Conservation (phyloP, 208 protist genomes). For the Acanthamoeba rhysodes region DNA sequence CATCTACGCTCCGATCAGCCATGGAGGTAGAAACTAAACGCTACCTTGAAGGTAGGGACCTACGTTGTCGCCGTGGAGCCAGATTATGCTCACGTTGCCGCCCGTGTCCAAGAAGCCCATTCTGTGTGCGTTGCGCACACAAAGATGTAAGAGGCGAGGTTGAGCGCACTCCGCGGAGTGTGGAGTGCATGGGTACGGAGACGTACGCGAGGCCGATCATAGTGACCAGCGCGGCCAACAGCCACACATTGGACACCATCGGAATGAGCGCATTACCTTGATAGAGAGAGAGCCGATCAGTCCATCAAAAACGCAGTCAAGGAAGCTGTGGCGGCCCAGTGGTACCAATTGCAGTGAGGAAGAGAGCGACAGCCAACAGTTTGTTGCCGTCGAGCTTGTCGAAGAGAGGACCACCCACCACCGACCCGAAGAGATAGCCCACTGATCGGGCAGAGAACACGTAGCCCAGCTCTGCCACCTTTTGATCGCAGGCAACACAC, state of each 20-base stretch:
- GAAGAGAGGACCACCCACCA: slow-evolving; percentile 70
- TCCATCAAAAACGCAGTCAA: background rate
- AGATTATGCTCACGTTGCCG: slow-evolving; percentile 74
- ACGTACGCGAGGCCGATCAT: slow-evolving; percentile 38
- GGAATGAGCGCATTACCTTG: slow-evolving; percentile 51
- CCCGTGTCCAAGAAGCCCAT: slow-evolving; percentile 67
- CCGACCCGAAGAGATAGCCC: slow-evolving; percentile 55
- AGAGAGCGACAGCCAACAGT: slow-evolving; percentile 40
- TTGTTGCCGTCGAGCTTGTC: slow-evolving; percentile 61
- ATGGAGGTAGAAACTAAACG: background rate
- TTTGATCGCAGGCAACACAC: background rate
- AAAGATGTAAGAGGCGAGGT: background rate
- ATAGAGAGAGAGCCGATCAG: too few species aligned
- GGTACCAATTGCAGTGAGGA: slow-evolving; percentile 28
- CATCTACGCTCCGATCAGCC: too few species aligned
- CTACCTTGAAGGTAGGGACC: slow-evolving; percentile 72
- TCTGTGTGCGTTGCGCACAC: background rate
- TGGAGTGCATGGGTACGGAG: too few species aligned
- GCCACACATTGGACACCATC: slow-evolving; percentile 52
- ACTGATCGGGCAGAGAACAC: slow-evolving; percentile 34
- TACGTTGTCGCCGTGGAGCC: slow-evolving; percentile 70
- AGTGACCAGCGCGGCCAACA: slow-evolving; percentile 13
- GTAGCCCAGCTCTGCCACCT: slow-evolving; percentile 50
- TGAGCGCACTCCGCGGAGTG: too few species aligned
- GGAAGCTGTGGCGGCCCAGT: background rate